Evolutionary conservation across 768 basidiomycete genomes (phyloP).

Genomic region (Pleurotus giganteus): DNA sequence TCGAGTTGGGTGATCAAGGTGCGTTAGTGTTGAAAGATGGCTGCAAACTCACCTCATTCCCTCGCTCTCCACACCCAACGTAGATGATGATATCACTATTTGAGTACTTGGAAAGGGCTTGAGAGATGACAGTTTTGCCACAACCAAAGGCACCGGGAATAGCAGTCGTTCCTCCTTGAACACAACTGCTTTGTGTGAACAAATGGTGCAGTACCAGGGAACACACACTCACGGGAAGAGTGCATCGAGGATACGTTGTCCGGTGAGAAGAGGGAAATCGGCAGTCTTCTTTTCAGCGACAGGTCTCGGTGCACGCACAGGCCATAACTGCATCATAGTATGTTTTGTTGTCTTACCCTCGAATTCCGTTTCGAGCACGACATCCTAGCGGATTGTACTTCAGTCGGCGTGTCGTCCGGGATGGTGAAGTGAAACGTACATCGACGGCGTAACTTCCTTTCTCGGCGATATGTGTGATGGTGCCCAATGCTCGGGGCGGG

Average conservation of each 20-base stretch:
- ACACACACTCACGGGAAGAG: conserved; percentile 78
- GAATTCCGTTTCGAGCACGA: conserved; percentile 96
- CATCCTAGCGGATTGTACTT: conserved; percentile 54
- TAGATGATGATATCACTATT: conserved; percentile 99
- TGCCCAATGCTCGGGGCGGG: conserved; percentile 89
- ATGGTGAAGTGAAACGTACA: conserved; percentile 48
- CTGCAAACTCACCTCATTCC: conserved; percentile 71
- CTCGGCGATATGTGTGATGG: conserved; percentile 90
- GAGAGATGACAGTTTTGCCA: conserved; percentile 98
- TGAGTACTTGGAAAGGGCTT: conserved; percentile 97
- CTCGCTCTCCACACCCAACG: conserved; percentile 98
- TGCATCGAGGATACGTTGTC: conserved; percentile 95
- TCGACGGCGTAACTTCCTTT: conserved; percentile 92
- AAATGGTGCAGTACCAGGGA: conserved; percentile 6
- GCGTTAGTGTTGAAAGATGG: neutral
- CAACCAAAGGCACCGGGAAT: conserved; percentile 99
- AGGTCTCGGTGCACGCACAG: conserved; percentile 95
- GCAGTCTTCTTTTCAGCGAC: conserved; percentile 95
- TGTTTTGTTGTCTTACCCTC: conserved; percentile 92
- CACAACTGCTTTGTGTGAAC: conserved; percentile 54
- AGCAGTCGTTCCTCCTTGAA: conserved; percentile 94
- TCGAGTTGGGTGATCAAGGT: neutral
- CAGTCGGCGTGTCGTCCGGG: neutral
- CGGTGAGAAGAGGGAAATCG: conserved; percentile 88
- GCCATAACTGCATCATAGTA: conserved; percentile 98